A percentile compares a stretch with the other conserved stretches of the same genome.
phyloP scores from a whole-genome alignment of 306 rosid species.

The Fragaria vesca region DNA sequence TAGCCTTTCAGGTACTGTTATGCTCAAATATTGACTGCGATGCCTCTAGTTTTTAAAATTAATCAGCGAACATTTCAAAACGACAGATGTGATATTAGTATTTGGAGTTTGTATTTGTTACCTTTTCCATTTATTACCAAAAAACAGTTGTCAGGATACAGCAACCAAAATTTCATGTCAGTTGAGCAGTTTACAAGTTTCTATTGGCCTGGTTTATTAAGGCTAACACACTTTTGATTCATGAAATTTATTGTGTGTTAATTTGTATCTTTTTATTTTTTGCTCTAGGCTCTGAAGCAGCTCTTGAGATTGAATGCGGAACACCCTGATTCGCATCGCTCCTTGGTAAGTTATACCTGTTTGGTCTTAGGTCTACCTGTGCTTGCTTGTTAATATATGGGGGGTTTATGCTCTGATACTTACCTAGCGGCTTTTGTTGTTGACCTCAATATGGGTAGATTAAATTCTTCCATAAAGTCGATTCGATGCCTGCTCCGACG shows the following conservation, averaged over 20 bases:
- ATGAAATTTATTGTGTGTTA: constrained; percentile 1
- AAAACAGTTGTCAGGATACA: not conserved
- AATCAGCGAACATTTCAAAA: not conserved
- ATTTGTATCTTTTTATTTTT: constrained; percentile 6
- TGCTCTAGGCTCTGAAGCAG: constrained; percentile 82
- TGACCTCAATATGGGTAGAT: constrained; percentile 49
- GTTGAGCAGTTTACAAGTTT: not conserved
- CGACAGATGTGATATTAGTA: not conserved
- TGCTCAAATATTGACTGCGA: not conserved
- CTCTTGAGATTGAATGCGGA: constrained; percentile 82
- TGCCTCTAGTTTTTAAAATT: not conserved
- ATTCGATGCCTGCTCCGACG: constrained; percentile 59
- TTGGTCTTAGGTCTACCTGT: not conserved
- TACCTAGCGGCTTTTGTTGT: constrained; percentile 24
- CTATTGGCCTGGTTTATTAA: too few relatives aligned
- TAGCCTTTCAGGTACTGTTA: constrained; percentile 74
- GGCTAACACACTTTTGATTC: not conserved
- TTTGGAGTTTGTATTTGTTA: not conserved
- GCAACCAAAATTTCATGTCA: not conserved
- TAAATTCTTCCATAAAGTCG: constrained; percentile 80
- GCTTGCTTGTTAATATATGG: constrained; percentile 1
- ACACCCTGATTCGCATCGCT: constrained; percentile 92
- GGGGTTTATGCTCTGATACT: not conserved
- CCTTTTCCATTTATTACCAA: not conserved
- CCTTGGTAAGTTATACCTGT: constrained; percentile 59